A percentile compares a stretch with the other conserved stretches of the same genome.
These are phyloP conservation scores for Lippia alba DNA, from an alignment of 305 asterid genomes.

Conservation along the genomic window DNA sequence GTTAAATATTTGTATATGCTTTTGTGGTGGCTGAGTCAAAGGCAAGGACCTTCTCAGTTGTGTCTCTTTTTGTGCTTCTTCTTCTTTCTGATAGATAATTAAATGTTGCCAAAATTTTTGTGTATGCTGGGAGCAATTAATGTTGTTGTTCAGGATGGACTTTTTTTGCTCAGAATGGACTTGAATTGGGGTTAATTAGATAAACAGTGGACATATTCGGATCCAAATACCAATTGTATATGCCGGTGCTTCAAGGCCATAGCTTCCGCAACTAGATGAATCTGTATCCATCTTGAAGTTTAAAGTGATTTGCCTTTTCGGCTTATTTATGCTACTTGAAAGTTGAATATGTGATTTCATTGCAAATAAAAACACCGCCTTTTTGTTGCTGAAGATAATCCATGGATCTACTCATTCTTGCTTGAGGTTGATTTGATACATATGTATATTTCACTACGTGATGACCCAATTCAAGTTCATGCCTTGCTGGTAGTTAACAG, in stretches of 20 bases:
- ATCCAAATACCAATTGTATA: slow-evolving; percentile 13
- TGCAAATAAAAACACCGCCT: neutral
- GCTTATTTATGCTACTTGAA: slow-evolving; percentile 4
- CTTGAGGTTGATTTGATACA: slow-evolving; percentile 29
- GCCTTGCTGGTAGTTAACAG: slow-evolving; percentile 26
- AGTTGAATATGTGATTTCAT: neutral
- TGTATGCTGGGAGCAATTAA: slow-evolving; percentile 16
- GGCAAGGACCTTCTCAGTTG: neutral
- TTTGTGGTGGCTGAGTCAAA: slow-evolving; percentile 10
- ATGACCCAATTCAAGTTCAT: slow-evolving; percentile 13
- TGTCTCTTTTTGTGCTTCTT: slow-evolving; percentile 6
- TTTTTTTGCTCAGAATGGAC: no score
- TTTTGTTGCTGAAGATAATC: slow-evolving; percentile 13
- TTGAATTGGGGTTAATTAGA: slow-evolving; percentile 6
- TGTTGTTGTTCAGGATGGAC: neutral
- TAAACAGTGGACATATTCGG: slow-evolving; percentile 12
- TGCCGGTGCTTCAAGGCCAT: slow-evolving; percentile 12
- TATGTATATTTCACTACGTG: slow-evolving; percentile 21
- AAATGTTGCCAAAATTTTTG: slow-evolving; percentile 11
- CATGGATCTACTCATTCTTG: slow-evolving; percentile 8
- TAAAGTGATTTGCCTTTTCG: slow-evolving; percentile 13
- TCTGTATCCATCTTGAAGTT: neutral
- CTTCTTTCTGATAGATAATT: slow-evolving; percentile 1
- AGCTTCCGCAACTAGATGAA: slow-evolving; percentile 14
- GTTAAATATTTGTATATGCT: slow-evolving; percentile 3